These are phyloP conservation scores for Amphichorda felina DNA, from an alignment of 2,329 filamentous ascomycete genomes.

Conservation along the genomic window DNA sequence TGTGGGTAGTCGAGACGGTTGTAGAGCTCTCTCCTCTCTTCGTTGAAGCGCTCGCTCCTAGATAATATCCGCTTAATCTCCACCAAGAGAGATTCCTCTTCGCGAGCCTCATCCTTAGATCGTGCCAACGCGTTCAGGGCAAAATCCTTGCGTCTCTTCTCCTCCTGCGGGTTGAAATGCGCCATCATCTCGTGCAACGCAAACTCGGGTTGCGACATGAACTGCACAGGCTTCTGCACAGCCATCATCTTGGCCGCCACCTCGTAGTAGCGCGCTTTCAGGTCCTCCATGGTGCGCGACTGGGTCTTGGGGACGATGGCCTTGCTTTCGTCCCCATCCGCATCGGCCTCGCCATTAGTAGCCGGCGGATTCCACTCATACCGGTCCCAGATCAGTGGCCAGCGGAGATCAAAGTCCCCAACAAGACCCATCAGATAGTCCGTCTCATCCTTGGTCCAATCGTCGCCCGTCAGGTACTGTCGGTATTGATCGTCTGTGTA, in stretches of 20 bases:
- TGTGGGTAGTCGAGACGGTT: conserved; percentile 73
- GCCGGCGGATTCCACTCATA: conserved; percentile 59
- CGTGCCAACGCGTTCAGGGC: conserved; percentile 69
- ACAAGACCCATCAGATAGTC: conserved; percentile 75
- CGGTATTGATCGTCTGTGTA: conserved; percentile 87
- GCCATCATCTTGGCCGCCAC: conserved; percentile 76
- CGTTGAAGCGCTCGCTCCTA: conserved; percentile 74
- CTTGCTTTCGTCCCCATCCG: conserved; percentile 33
- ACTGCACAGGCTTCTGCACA: conserved; percentile 65
- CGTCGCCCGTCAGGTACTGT: conserved; percentile 55
- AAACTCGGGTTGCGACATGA: conserved; percentile 82
- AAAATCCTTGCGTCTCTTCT: conserved; percentile 72
- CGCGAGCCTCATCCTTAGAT: conserved; percentile 76
- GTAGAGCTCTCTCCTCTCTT: conserved; percentile 80
- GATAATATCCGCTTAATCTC: conserved; percentile 88
- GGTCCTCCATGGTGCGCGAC: conserved; percentile 67
- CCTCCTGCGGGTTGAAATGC: conserved; percentile 73
- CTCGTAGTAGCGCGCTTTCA: conserved; percentile 85
- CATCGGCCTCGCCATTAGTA: conserved; percentile 30
- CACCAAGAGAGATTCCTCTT: conserved; percentile 80
- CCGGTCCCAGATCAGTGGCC: conserved; percentile 84
- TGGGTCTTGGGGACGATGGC: conserved; percentile 41
- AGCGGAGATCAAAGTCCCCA: conserved; percentile 73
- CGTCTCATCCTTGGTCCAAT: conserved; percentile 90
- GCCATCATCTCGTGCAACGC: conserved; percentile 72